A percentile compares a stretch with the other conserved stretches of the same genome.
These are phyloP conservation scores for Rubus parviflorus DNA, from an alignment of 306 rosid genomes.

Conservation along the genomic window DNA sequence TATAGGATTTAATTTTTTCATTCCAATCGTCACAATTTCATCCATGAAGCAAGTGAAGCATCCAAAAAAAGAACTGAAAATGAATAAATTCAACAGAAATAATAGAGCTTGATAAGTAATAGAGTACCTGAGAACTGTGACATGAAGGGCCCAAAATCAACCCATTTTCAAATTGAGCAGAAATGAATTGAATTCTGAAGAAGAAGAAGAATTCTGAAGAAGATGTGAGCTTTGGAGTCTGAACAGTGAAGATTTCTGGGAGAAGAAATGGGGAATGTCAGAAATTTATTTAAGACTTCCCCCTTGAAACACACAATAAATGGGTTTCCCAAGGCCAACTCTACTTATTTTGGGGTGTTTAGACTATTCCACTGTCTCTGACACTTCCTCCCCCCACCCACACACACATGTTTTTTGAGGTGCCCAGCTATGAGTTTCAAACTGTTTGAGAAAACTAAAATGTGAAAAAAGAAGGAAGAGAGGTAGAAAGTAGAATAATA, in stretches of 20 bases:
- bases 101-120: background rate
- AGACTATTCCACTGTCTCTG: background rate
- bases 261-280: background rate
- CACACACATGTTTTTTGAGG: background rate
- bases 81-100: background rate
- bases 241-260: background rate
- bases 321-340: background rate
- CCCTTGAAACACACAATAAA: constrained; percentile 1
- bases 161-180: background rate
- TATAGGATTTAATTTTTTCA: background rate
- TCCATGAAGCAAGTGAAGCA: background rate
- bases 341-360: background rate
- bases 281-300: background rate
- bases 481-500: too few relatives aligned
- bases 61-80: background rate
- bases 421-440: background rate
- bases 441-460: background rate
- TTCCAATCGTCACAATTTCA: background rate
- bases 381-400: background rate
- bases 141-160: constrained; percentile 4
- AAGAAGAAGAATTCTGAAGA: background rate
- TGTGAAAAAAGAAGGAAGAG: background rate
- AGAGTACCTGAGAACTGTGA: constrained; percentile 11
- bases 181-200: background rate
- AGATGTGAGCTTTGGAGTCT: background rate